Conservation (phyloP, 1,284 basidiomycete genomes). For the Cerrena zonata region DNA sequence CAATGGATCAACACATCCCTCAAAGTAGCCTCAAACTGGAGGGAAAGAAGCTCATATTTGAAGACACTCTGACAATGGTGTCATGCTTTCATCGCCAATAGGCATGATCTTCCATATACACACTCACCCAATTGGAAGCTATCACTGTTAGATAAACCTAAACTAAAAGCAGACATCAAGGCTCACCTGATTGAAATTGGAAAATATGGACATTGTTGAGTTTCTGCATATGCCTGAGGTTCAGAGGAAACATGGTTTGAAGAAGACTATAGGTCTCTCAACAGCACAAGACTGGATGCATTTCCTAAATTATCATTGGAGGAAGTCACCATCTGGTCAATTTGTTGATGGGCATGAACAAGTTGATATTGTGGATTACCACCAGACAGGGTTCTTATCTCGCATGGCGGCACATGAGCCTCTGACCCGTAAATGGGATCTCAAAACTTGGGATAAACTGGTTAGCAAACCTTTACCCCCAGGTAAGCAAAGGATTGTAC, state of each 20-base stretch:
- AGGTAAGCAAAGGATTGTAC: constrained; percentile 1
- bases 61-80: too few relatives aligned
- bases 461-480: not conserved
- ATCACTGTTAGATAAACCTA: not conserved
- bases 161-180: not conserved
- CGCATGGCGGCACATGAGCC: not conserved
- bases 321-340: constrained; percentile 19
- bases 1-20: too few relatives aligned
- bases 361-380: constrained; percentile 24
- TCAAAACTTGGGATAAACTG: not conserved
- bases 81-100: not conserved
- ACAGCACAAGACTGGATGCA: constrained; percentile 29
- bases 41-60: too few relatives aligned
- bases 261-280: constrained; percentile 16
- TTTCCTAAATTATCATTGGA: constrained; percentile 24
- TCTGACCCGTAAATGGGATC: not conserved
- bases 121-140: not conserved
- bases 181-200: constrained; percentile 24
- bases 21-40: too few relatives aligned
- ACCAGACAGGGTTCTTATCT: constrained; percentile 22
- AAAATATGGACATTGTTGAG: constrained; percentile 27
- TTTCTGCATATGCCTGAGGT: constrained; percentile 14
- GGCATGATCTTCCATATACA: not conserved
- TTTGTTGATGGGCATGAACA: constrained; percentile 31
- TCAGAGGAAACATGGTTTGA: constrained; percentile 10